Base-by-base conservation (phyloP, 2,329 filamentous ascomycete species). In the Aspergillus neotritici region DNA sequence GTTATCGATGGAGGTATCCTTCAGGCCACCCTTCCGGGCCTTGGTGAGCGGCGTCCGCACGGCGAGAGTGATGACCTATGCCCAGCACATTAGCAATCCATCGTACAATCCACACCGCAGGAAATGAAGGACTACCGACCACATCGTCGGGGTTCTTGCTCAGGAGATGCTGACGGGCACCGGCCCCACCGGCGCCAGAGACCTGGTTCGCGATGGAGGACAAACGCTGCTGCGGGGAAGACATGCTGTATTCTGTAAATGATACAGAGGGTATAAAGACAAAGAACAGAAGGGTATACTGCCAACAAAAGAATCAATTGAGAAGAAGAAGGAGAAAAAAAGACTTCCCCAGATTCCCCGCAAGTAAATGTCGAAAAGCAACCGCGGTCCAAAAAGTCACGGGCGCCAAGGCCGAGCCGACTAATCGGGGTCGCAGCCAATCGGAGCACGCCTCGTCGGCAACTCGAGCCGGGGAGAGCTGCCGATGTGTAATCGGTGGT, bases 201-300 rank as follows among this genome's bases (percentile, higher is more conserved):
- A 72, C 44, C 48, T 72, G 69, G 44, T 60, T 62, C 13, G 67
- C 53, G 48, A 72, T 68, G 10, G 68, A 68, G 29, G 58, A 68
- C 41, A 66, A 51, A 15, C 68, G 62, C 51, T 65, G 63, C 36
- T 68, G 62, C 41, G 63, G 43, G 40, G 65, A 57, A 58, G 68
- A 66, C 64, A 67, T 68, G 47, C 32, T 56, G 21, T 25, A 25
- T 25, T 25, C 21, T 25, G 7, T 8, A 9, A 25, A 25, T 2
- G 7, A 9, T 25, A 25, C 21, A 25, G 6, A 9, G 7, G 21
- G 21, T 25, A 25, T 25, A 25, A 25, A 25, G 21, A 25, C 5
- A 8, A 25, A 25, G 9, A 21, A 9, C 21, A 25, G n/a, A 25
- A 9, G 21, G 21, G 21, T 25, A 25, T 25, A 25, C 21, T 8